Conservation (phyloP, 257 asterid genomes). For the Solanum pennellii region DNA sequence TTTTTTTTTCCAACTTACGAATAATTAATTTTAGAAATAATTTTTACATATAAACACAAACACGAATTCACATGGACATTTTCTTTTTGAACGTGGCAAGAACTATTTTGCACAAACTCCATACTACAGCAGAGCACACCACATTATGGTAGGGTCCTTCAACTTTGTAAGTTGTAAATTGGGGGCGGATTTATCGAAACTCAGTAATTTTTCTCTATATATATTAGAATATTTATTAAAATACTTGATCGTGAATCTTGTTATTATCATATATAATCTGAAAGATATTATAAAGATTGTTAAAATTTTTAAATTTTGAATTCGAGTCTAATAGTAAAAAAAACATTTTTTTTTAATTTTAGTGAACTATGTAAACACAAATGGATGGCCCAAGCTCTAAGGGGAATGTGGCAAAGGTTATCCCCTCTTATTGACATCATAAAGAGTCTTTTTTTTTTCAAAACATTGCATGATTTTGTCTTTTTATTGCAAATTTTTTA, state of each 20-base stretch:
- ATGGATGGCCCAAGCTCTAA: neutral
- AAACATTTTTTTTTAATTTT: neutral
- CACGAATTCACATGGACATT: neutral
- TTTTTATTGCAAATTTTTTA: slow-evolving; percentile 7
- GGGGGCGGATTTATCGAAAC: neutral
- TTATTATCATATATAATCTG: neutral
- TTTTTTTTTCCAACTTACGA: neutral
- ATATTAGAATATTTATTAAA: neutral
- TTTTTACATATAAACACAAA: neutral
- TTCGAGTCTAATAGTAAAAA: too few relatives aligned
- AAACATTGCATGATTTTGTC: slow-evolving; percentile 7
- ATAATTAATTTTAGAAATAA: neutral
- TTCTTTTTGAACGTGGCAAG: neutral
- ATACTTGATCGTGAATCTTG: neutral
- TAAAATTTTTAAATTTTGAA: too few relatives aligned
- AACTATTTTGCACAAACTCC: neutral
- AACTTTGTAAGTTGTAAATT: neutral
- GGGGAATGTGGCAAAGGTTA: neutral
- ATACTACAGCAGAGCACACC: neutral
- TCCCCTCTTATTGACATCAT: neutral
- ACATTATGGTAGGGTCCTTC: slow-evolving; percentile 4
- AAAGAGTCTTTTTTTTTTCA: neutral
- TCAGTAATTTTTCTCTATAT: neutral
- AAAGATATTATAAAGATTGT: too few relatives aligned
- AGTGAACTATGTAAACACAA: neutral